phyloP scores from a whole-genome alignment of 805 yeast species.

The Peterozyma xylosa region DNA sequence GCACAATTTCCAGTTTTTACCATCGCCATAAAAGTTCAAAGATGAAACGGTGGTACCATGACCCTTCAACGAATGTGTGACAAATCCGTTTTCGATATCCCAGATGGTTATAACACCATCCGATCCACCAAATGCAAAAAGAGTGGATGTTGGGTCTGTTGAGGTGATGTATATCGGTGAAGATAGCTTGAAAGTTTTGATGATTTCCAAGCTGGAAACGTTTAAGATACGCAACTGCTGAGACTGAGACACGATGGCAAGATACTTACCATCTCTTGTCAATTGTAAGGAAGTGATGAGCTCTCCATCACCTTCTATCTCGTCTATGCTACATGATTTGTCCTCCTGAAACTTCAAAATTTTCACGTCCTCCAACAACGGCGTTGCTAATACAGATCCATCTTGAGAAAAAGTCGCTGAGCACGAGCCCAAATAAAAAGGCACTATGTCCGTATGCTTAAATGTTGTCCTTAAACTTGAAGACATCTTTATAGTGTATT shows the following conservation, averaged over 20 bases:
- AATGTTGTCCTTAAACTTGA: constrained; percentile 29
- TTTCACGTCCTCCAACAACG: constrained; percentile 69
- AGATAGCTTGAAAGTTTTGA: constrained; percentile 50
- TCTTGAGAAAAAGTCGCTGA: constrained; percentile 60
- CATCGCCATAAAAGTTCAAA: constrained; percentile 62
- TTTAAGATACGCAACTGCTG: constrained; percentile 69
- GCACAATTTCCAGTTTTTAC: constrained; percentile 74
- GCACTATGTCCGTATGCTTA: constrained; percentile 48
- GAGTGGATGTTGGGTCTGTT: constrained; percentile 72
- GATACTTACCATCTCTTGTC: constrained; percentile 64
- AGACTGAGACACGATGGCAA: constrained; percentile 77
- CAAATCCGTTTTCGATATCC: constrained; percentile 82
- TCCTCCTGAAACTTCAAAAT: constrained; percentile 20
- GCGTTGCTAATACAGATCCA: constrained; percentile 65
- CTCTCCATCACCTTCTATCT: constrained; percentile 80
- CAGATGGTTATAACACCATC: constrained; percentile 90
- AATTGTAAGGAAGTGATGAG: constrained; percentile 65
- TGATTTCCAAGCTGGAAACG: constrained; percentile 29
- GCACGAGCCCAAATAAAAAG: constrained; percentile 84
- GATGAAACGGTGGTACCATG: constrained; percentile 88
- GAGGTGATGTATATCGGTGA: constrained; percentile 80
- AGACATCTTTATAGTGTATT: background rate
- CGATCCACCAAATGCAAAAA: constrained; percentile 90
- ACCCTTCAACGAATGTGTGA: constrained; percentile 87
- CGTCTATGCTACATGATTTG: constrained; percentile 46